Evolutionary conservation across 345 rosid genomes (phyloP).

Genomic region (Durio zibethinus): DNA sequence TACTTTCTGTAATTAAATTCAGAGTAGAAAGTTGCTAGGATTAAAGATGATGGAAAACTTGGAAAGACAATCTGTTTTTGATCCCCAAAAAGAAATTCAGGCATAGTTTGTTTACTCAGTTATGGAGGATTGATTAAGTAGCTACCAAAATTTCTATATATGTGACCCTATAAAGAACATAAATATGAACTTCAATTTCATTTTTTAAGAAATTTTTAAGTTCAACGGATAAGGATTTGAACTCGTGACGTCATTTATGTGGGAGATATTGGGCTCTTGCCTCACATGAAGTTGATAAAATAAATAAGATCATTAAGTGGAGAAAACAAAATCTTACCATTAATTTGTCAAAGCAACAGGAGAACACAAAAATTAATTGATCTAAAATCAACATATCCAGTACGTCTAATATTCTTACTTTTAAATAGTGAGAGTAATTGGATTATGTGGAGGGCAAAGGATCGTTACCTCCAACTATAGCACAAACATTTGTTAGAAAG

Average conservation of each 20-base stretch:
- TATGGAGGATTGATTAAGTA: neutral
- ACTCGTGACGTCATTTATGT: neutral
- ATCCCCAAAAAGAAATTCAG: neutral
- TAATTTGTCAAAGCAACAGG: neutral
- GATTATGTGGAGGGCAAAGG: neutral
- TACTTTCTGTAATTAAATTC: neutral
- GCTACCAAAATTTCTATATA: neutral
- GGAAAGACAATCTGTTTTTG: neutral
- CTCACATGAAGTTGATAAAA: neutral
- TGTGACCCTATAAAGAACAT: neutral
- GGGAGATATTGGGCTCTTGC: neutral
- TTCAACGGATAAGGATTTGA: neutral
- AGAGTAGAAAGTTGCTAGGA: neutral
- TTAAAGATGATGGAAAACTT: neutral
- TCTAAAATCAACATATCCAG: neutral
- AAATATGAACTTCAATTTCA: neutral
- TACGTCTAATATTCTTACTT: neutral
- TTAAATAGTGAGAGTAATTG: neutral
- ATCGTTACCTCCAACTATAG: conserved; percentile 82
- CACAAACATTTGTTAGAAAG: conserved; percentile 88
- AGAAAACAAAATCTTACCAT: neutral
- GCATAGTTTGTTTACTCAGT: neutral
- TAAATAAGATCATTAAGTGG: neutral
- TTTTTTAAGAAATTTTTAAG: too few relatives aligned
- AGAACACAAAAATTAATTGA: too few relatives aligned